Base-by-base conservation (phyloP, 768 basidiomycete species). In the Gloeopeniophorella convolvens region DNA sequence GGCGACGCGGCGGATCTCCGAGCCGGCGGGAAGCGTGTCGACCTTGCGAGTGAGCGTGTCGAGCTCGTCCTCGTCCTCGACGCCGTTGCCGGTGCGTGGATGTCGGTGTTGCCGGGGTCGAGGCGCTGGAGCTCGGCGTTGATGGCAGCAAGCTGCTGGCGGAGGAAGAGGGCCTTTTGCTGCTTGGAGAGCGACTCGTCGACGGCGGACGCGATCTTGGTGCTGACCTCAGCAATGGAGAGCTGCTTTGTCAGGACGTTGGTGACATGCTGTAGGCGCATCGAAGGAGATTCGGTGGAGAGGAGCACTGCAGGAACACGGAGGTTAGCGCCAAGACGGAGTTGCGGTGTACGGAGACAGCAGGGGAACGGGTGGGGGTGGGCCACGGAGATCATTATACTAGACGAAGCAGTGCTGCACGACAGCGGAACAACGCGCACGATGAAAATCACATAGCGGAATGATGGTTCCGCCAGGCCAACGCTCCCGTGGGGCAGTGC, bases 121-220 rank as follows among this genome's bases (percentile, higher is more conserved):
- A 87, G 70, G 32, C 74, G 70, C 43, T 80, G 74, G 24, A 92
- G 73, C 63, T 94, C 82, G 33, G 84, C 78, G 48, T 87, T 82
- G 42, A 89, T 89, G 16, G 85, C 86, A 2, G 84, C 78, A 12
- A 88, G 78, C 58, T 90, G 89, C 57, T 90, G 89, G 20, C 86
- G 80, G 3, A 91, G 74, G 70, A 89, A 90, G 60, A 83, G 85
- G 52, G 89, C 89, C 60, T 90, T 90, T 66, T 91, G 89, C 59
- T 90, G 89, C 49, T 86, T 89, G 21, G 85, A 86, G n/a, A 90
- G 74, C 4, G 81, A 82, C 62, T 91, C 88, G 55, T 88, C 86
- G 10, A 91, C 83, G 18, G 85, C 82, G 26, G 78, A 76, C 4
- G 85, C 81, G 44, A 91, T 87, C 70, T 86, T 89, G 63, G 82